Evolutionary conservation across 2,329 filamentous ascomycete genomes (phyloP), one percentile per base, ranked within the genome.

Genomic region (Hymenoscyphus salicellus): DNA sequence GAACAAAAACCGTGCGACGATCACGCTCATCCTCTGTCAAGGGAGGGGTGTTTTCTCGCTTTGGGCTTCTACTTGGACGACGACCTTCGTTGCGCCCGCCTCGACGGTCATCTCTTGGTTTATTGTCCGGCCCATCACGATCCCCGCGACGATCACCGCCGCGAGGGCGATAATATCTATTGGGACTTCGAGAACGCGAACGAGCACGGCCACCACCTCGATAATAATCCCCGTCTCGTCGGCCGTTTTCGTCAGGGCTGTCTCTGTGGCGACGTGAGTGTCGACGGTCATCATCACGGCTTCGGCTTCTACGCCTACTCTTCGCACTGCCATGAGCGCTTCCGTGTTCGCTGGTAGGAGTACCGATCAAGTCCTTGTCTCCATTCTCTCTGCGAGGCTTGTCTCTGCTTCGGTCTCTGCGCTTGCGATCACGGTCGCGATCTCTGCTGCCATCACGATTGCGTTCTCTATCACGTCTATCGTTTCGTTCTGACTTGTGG

Each of bases 1-100:
- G 95, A 63, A 99, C 95, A 77, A 99, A 99, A 65, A 99, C 92
- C 65, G 96, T 99, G 74, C 95, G 91, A 73, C 92, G 90, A 80
- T 99, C 95, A 75, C 94, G 90, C 80, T 99, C 95, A 79, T 98
- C 95, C 78, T 97, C 93, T 73, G 91, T 97, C 66, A 91, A 86
- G 75, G 91, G 88, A 32, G 92, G 89, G 61, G 89, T 88, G 63
- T 77, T 77, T 68, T 86, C 84, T 71, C 75, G 69, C 68, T 76
- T 76, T 62, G 77, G 78, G 63, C 75, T 77, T 67, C 78, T 77
- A 70, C 76, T 77, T 66, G 74, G 71, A 66, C 78, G 77, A 63
- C 76, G 74, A 36, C 66, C 69, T 57, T 72, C 78, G 75, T 70
- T 76, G 77, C 65, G 77, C 73, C 70, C 77, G n/a, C 63, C 63